Evolutionary conservation across 2,329 filamentous ascomycete species (phyloP).

Genomic region (Fusarium cicatricum): DNA sequence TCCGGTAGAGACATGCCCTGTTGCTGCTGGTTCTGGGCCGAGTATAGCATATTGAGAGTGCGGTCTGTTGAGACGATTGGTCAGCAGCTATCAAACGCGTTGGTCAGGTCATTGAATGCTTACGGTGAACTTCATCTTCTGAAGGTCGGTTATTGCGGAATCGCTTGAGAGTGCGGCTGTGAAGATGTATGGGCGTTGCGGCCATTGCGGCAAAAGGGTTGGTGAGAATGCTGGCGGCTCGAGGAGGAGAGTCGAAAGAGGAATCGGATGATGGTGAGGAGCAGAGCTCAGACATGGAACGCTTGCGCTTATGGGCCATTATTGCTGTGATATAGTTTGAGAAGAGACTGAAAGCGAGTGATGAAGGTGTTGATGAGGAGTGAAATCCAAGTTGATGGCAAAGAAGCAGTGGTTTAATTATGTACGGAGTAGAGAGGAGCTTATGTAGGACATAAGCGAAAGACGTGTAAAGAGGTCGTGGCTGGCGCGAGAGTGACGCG

Average conservation of each 20-base stretch:
- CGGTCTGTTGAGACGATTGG: constrained; percentile 53
- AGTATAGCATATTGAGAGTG: constrained; percentile 66
- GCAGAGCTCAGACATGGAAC: constrained; percentile 66
- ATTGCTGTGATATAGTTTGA: neutral
- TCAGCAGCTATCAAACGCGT: constrained; percentile 7
- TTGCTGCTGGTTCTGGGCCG: constrained; percentile 55
- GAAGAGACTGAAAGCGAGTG: neutral
- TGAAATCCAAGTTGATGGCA: neutral
- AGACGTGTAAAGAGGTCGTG: no score
- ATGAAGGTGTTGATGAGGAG: neutral
- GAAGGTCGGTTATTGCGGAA: constrained; percentile 66
- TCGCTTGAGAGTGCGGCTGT: constrained; percentile 68
- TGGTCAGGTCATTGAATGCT: constrained; percentile 38
- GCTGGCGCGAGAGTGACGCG: constrained; percentile 31
- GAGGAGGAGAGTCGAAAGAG: constrained; percentile 51
- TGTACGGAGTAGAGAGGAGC: no score
- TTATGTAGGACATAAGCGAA: no score
- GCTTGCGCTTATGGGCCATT: constrained; percentile 68
- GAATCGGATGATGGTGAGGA: constrained; percentile 55
- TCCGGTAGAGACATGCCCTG: neutral
- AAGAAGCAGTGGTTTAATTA: neutral
- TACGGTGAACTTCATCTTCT: constrained; percentile 63
- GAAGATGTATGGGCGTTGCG: constrained; percentile 53
- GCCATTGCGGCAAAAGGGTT: constrained; percentile 47
- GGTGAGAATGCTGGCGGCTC: constrained; percentile 42